These are phyloP conservation scores for Penicillium vulpinum DNA, from an alignment of 2,329 filamentous ascomycete species.

Conservation along the genomic window DNA sequence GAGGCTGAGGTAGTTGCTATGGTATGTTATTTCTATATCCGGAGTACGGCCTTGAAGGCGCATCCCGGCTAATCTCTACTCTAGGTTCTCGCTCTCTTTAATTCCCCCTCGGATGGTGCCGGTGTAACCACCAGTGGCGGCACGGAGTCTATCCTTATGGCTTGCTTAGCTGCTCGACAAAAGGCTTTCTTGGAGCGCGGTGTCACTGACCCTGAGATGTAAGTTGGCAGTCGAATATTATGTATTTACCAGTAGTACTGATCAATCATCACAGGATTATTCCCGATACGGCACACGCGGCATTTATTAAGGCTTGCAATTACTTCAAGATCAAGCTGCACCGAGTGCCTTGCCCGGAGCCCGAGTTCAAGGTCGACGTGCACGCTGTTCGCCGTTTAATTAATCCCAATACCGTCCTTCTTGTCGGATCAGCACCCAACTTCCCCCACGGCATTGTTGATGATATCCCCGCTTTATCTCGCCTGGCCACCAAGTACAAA, in stretches of 20 bases:
- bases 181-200: constrained; percentile 83
- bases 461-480: constrained; percentile 82
- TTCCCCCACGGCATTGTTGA: constrained; percentile 98
- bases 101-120: constrained; percentile 79
- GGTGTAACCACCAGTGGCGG: constrained; percentile 91
- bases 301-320: constrained; percentile 89
- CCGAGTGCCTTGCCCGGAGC: constrained; percentile 81
- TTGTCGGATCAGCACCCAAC: constrained; percentile 94
- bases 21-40: constrained; percentile 52
- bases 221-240: constrained; percentile 34
- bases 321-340: constrained; percentile 98
- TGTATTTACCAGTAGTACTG: constrained; percentile 11
- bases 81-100: constrained; percentile 73
- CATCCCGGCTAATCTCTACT: constrained; percentile 4
- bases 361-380: constrained; percentile 80
- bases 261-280: constrained; percentile 66
- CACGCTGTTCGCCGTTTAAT: constrained; percentile 77
- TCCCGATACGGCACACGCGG: constrained; percentile 90
- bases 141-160: constrained; percentile 96
- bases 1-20: constrained; percentile 97
- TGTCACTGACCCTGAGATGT: constrained; percentile 94
- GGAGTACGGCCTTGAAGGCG: neutral
- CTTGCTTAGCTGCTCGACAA: constrained; percentile 83
- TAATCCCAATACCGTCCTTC: constrained; percentile 89
- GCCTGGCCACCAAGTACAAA: constrained; percentile 74